Base-by-base conservation (phyloP, 2,329 filamentous ascomycete genomes). In the Penicillium sp. region DNA sequence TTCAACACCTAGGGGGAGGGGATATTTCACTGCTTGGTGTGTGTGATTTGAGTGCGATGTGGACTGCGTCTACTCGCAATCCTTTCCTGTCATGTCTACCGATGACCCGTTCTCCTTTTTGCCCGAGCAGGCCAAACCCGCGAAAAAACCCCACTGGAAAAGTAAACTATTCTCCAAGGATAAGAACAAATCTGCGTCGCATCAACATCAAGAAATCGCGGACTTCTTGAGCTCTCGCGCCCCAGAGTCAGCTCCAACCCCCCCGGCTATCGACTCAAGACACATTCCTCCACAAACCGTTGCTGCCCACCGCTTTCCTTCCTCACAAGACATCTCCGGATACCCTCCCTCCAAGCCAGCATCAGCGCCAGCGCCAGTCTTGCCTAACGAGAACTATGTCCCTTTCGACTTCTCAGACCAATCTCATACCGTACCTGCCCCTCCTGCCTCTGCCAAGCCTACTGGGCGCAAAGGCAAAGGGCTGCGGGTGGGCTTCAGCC, bases 401-500 rank as follows among this genome's bases (percentile, higher is more conserved):
- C 26, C 50, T 37, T 46, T 57, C 51, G 49, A 59, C 29, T 47
- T 57, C 55, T 35, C 52, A 54, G 12, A 58, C 43, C 28, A 44
- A 29, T 21, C 26, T 21, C 13, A 35, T 42, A 32, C 31, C 22
- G 38, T 29, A 33, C 39, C 32, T 40, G 39, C 22, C 21, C 31
- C 15, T 49, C 28, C 43, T 28, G 22, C 47, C 48, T 56, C 61
- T 12, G 62, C 58, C 37, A 65, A 67, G 49, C 67, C 68, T 49
- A 66, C 13, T 33, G 22, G 28, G 33, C 41, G 72, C 59, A 74
- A 71, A 48, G 80, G 78, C 63, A 87, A 87, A 67, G 85, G 85
- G 9, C 73, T 93, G 53, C 74, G 74, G 4, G 90, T 96, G 32
- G 80, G 77, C 49, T 96, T 96, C 61, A 79, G 78, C 45, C 81